Evolutionary conservation across 345 rosid genomes (phyloP), one percentile per base, ranked within the genome.

Genomic region (Populus simonii): DNA sequence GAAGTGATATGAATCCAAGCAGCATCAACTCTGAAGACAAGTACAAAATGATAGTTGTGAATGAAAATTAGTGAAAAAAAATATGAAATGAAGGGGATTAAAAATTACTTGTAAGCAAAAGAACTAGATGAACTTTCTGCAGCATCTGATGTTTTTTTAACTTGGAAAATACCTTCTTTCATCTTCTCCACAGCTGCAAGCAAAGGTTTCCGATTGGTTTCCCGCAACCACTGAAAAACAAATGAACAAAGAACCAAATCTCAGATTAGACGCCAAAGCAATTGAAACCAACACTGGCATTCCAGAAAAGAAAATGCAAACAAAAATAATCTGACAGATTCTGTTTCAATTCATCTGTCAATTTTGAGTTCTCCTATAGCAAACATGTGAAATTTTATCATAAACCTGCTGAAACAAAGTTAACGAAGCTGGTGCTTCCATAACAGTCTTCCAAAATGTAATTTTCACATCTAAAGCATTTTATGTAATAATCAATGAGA

Each of bases 1-100:
- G 88, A 77, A 96, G 97, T 80, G 99, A 96, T 74, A 96, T 96
- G 87, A 96, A 96, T 35, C 98, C 98, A 67, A 93, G 99, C 84
- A 96, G 89, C 99, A 93, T 96, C 91, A 96, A 83, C 88, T 96
- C 98, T 96, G 89, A 70, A 77, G 39, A 78, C 8, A 70, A 81
- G 70, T 39, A 65, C 79, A 83, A 68, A 22, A 74, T 36, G 66
- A 62, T 17, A 66, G 66, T 73, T 59, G 63, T 57, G 76, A 76
- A 77, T 61, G 61, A 69, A 77, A 61, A 74, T 57, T 29, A 74
- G 36, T 33, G 36, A 20, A 36, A 72, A 72, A 70, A 33, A 62
- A 69, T 18, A 33, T 36, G 5, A 49, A 78, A n/a, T 0, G 5
- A 43, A 78, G 35, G 41, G 49, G 61, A 27, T 36, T 13, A 76